Conservation (phyloP, 257 asterid species). For the Salvia hispanica region DNA sequence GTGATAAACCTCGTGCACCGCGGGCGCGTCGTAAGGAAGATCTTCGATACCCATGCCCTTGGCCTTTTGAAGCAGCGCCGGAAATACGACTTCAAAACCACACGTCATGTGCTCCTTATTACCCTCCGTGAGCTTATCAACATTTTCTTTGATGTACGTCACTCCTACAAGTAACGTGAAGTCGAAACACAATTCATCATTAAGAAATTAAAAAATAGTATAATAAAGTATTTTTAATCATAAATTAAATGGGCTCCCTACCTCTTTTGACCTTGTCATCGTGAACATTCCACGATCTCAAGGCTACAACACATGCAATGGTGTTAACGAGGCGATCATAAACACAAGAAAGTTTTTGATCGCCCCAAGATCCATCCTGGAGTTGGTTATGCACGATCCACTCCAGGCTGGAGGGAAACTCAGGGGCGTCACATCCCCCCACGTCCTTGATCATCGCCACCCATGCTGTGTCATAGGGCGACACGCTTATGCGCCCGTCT, state of each 20-base stretch:
- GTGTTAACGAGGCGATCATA: conserved; percentile 20
- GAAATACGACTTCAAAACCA: conserved; percentile 27
- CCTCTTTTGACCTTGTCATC: conserved; percentile 6
- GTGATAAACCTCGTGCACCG: conserved; percentile 21
- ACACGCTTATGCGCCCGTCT: conserved; percentile 18
- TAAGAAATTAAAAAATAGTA: too few relatives aligned
- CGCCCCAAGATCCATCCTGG: conserved; percentile 30
- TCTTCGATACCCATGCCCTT: conserved; percentile 27
- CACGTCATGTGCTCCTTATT: conserved; percentile 40
- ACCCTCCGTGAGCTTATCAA: conserved; percentile 29
- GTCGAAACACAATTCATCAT: too few relatives aligned
- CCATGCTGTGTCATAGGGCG: conserved; percentile 20
- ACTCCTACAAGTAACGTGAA: conserved; percentile 12
- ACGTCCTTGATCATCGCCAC: conserved; percentile 11
- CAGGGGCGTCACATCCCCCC: neutral
- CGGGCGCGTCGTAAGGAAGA: conserved; percentile 32
- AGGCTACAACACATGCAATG: conserved; percentile 24
- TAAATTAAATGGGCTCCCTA: neutral
- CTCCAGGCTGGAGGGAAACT: conserved; percentile 22
- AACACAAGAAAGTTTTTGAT: neutral
- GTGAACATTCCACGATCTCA: conserved; percentile 23
- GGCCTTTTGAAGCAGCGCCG: conserved; percentile 37
- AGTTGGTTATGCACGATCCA: conserved; percentile 26
- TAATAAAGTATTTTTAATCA: too few relatives aligned
- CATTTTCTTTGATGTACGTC: conserved; percentile 38